Conservation (phyloP, 139 green algal genomes). For the Nannochloris sp. region DNA sequence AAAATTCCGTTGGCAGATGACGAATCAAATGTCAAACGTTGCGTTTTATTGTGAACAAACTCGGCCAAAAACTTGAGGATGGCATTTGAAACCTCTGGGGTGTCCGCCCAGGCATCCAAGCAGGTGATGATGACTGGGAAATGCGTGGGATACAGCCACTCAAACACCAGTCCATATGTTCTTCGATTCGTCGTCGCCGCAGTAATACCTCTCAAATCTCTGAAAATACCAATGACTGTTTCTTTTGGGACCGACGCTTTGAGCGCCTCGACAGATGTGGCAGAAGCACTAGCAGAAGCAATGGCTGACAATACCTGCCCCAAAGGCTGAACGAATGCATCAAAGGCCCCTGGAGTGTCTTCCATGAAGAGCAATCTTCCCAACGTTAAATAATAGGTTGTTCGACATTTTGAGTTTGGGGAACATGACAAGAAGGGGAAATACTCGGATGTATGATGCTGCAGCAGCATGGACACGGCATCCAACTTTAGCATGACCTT, state of each 20-base stretch:
- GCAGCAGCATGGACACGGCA: conserved; percentile 69
- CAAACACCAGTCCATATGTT: conserved; percentile 78
- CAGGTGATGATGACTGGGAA: conserved; percentile 68
- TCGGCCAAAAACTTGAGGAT: conserved; percentile 96
- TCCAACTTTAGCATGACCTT: conserved; percentile 97
- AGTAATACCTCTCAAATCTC: conserved; percentile 88
- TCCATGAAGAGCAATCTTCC: conserved; percentile 93
- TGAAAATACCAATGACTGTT: conserved; percentile 76
- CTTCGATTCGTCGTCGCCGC: conserved; percentile 73
- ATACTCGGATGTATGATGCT: conserved; percentile 69
- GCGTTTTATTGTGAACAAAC: conserved; percentile 95
- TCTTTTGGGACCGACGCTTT: conserved; percentile 43
- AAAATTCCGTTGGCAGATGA: conserved; percentile 93
- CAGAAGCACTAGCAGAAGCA: conserved; percentile 29
- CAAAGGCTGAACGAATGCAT: conserved; percentile 85
- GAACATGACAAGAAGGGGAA: conserved; percentile 78
- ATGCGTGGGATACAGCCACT: conserved; percentile 94
- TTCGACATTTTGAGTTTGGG: conserved; percentile 77
- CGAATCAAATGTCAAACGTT: conserved; percentile 91
- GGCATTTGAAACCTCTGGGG: conserved; percentile 69
- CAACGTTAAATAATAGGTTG: conserved; percentile 90
- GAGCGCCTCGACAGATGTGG: conserved; percentile 33
- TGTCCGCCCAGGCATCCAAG: conserved; percentile 78
- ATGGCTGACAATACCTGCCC: conserved; percentile 51
- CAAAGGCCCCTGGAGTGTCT: conserved; percentile 78